Percentiles rank a stretch among this genome's conserved stretches.
These are phyloP conservation scores for Colletotrichum siamense DNA, from an alignment of 2,329 filamentous ascomycete genomes.

Conservation along the genomic window DNA sequence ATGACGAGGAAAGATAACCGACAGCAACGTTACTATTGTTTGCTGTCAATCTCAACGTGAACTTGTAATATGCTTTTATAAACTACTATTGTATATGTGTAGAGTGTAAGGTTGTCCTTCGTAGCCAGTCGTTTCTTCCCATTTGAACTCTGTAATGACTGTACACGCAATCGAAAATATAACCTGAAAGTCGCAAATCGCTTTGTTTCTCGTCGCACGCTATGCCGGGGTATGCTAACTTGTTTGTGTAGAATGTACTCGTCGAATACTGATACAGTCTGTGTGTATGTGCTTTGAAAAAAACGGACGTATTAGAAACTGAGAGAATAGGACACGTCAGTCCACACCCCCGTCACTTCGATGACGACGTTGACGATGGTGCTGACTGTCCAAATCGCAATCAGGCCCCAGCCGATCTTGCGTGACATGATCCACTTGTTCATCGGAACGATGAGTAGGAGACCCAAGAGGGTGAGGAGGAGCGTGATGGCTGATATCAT, in stretches of 20 bases:
- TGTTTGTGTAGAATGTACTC: not conserved
- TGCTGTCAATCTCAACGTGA: not conserved
- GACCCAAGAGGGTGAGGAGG: conserved; percentile 76
- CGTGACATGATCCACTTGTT: conserved; percentile 87
- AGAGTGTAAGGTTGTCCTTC: not conserved
- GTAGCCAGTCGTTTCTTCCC: not conserved
- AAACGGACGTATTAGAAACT: not conserved
- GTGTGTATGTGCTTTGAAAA: not conserved
- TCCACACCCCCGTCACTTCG: conserved; percentile 69
- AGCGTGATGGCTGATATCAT: conserved; percentile 86
- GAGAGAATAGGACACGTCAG: conserved; percentile 34
- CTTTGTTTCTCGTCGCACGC: conserved; percentile 3
- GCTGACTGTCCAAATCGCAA: conserved; percentile 80
- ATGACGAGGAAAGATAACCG: not conserved
- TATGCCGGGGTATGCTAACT: conserved; percentile 8
- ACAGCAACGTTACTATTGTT: not conserved
- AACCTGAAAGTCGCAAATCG: not conserved
- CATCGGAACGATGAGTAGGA: conserved; percentile 82
- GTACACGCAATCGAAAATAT: not conserved
- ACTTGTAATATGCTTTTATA: not conserved
- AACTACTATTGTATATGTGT: not conserved
- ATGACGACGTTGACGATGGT: conserved; percentile 83
- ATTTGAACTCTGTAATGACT: conserved; percentile 4
- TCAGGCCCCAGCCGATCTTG: conserved; percentile 80
- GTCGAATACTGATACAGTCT: not conserved